Base-by-base conservation (phyloP, 352 stramenopile genomes). In the Elongisporangium prolatum region DNA sequence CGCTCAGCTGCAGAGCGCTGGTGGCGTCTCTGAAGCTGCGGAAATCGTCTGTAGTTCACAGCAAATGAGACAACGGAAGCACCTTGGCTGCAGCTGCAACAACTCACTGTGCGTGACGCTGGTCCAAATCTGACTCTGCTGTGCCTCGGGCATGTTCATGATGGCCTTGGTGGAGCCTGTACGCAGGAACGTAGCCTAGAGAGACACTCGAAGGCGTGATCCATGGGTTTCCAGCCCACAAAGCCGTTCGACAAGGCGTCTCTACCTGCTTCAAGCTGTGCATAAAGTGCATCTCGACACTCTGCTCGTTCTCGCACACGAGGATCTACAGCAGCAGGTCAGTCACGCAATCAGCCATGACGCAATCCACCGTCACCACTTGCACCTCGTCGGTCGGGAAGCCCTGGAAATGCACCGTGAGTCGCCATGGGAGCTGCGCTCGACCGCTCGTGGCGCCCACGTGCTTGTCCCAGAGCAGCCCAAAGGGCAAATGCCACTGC, bases 251-350 rank as follows among this genome's bases (percentile, higher is more conserved):
- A 17, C 48, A 4, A n/a, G 6, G 28, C 22, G 11, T 25, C 18
- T 11, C 11, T 60, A 77, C 69, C 61, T 93, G 84, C 63, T 94
- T 94, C 38, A 91, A 72, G 55, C 77, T 88, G 71, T 94, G 82
- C 82, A 94, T 94, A 49, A 92, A 94, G 68, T 92, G 77, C 17
- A 68, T 80, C 67, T 92, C 84, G 38, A 92, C 74, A 40, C 71
- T 86, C 50, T 84, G 67, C 52, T 92, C 77, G 52, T 91, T 88
- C 37, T 91, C 84, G 48, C 80, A 92, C 21, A 82, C 77, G 22
- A 94, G 60, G 5, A 94, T 63, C 57, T 86, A 57, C 48, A 20
- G 1, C 4, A 40, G 13, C 21, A 22, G 22, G 34, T 48, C 14
- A 54, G 14, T 28, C 17, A 56, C 47, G 8, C 21, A 37, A 4